Evolutionary conservation across 1,284 basidiomycete genomes (phyloP).

Genomic region (Cutaneotrichosporon cyanovorans): DNA sequence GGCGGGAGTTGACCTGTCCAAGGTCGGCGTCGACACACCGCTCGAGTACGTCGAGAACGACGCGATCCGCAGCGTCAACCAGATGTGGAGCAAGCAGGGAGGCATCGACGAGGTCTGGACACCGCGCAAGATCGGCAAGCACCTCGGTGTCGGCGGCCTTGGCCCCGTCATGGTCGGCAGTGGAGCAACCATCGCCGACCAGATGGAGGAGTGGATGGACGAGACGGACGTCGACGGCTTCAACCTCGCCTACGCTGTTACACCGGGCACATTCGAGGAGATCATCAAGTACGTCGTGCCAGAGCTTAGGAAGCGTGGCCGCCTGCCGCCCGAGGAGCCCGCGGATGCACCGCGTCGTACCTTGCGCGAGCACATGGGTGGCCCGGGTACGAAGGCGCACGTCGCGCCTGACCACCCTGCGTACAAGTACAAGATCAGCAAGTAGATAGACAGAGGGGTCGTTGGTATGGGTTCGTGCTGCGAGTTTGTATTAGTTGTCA

Average conservation of each 20-base stretch:
- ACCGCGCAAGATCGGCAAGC: slow-evolving; percentile 13
- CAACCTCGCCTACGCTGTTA: slow-evolving; percentile 15
- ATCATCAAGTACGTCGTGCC: slow-evolving; percentile 14
- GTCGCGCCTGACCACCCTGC: slow-evolving; percentile 6
- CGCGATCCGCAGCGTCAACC: slow-evolving; percentile 14
- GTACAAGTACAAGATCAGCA: slow-evolving; percentile 6
- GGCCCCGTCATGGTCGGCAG: slow-evolving; percentile 12
- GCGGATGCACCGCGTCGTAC: slow-evolving; percentile 5
- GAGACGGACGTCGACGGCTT: slow-evolving; percentile 13
- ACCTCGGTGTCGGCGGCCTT: slow-evolving; percentile 16
- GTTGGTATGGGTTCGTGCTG: neutral
- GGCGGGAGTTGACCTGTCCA: slow-evolving; percentile 12
- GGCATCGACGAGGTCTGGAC: slow-evolving; percentile 10
- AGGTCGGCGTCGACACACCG: slow-evolving; percentile 10
- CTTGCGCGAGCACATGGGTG: slow-evolving; percentile 12
- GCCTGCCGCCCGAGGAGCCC: slow-evolving; percentile 3
- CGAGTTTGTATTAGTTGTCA: neutral
- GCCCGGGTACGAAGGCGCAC: slow-evolving; percentile 1
- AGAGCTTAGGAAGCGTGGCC: slow-evolving; percentile 7
- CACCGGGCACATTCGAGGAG: slow-evolving; percentile 14
- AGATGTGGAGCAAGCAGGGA: slow-evolving; percentile 17
- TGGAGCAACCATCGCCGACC: slow-evolving; percentile 8
- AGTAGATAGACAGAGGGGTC: neutral
- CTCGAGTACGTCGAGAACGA: slow-evolving; percentile 19
- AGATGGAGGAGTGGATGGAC: slow-evolving; percentile 13